Base-by-base conservation (phyloP, 495 filamentous ascomycete species). In the Baudoinia panamericana region DNA sequence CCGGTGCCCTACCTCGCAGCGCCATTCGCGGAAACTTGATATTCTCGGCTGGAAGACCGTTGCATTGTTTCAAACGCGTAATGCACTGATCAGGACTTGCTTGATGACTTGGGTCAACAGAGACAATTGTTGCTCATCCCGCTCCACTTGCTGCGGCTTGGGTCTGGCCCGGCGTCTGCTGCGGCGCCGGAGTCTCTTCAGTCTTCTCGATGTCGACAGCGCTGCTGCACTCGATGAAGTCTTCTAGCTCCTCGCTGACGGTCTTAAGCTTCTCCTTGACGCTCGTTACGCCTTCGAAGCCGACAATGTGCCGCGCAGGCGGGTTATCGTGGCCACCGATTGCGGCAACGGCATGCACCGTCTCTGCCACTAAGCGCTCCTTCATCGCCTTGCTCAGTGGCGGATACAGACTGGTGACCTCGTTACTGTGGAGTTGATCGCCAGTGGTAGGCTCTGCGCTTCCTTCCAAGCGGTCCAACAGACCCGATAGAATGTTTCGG, bases 251-350 rank as follows among this genome's bases (percentile, higher is more conserved):
- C 56, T 96, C 87, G 38, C 84, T 92, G 1, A 94, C 80, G 16
- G 85, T 95, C 67, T 92, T 94, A 38, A 97, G 63, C 63, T 94
- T 95, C 65, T 96, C 90, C 51, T 92, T 93, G 15, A 97, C 86
- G 21, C 76, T 80, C 4, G 78, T 73, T 23, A 87, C 79, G 8
- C 84, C 86, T 56, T 96, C 90, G 51, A 82, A 80, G 1, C 90
- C 88, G 0, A 96, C 85, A 45, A 95, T 93, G 56, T 95, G 87
- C 22, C 90, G 67, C 3, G 87, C 85, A 0, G 90, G 90, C 5
- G 90, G 90, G 61, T 95, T 94, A 57, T 93, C 88, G 60, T 94
- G 85, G 0, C 87, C 90, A 0, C 82, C 87, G 47, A 96, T 93
- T 1, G 85, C 82, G 11, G 78, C 80, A 30, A 97, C 71, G 8